Conservation (phyloP, 179 eudicot species). For the Amaranthus tricolor region DNA sequence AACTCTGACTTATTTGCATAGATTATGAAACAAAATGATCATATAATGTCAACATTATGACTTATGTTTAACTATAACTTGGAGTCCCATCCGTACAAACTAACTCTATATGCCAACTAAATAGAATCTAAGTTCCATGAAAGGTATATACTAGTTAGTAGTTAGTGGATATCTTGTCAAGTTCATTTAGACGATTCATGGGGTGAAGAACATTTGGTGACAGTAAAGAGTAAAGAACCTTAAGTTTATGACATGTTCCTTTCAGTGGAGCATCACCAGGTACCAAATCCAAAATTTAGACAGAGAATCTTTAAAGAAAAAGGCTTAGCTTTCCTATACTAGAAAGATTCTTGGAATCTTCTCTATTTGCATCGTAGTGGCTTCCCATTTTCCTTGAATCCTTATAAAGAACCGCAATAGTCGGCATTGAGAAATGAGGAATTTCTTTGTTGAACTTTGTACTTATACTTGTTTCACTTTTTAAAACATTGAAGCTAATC, state of each 20-base stretch:
- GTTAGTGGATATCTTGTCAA: no score
- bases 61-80: no score
- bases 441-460: no score
- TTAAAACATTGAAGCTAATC: no score
- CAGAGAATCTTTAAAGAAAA: constrained; percentile 6
- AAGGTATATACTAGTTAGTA: background rate
- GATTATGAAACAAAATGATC: no score
- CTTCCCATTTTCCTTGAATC: background rate
- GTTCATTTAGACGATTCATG: background rate
- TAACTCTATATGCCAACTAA: no score
- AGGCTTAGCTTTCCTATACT: background rate
- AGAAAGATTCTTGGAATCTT: constrained; percentile 13
- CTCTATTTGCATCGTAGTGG: background rate
- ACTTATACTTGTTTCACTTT: no score
- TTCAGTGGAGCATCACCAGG: background rate
- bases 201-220: background rate
- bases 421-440: background rate
- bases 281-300: background rate
- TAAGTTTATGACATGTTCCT: background rate
- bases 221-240: background rate
- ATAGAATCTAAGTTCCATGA: background rate
- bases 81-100: no score
- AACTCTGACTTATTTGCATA: no score
- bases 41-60: no score
- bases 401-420: background rate